Evolutionary conservation across 1,139 yeast species (phyloP), one percentile per base, ranked within the genome.

Genomic region (Zygoascus sp.): DNA sequence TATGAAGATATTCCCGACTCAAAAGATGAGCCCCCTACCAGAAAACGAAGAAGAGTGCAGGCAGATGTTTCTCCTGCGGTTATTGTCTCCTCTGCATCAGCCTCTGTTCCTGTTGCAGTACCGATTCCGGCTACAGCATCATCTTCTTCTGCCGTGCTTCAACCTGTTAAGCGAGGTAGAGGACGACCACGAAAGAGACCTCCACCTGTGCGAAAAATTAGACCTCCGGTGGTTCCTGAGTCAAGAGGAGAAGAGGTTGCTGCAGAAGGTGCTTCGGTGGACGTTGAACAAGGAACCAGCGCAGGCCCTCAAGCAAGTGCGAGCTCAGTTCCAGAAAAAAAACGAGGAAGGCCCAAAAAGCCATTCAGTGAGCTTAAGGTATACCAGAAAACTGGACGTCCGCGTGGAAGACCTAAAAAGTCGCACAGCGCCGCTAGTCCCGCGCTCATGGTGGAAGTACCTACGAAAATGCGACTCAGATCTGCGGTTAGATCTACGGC

Each of bases 341-440:
- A 35, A 20, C 35, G 45, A 21, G 45, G 45, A 19, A 16, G 45
- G 9, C 45, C 45, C 2, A 42, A 36, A 21, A 42, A 42, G 15
- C 40, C 34, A 7, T 16, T 30, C 21, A 17, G 16, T 15, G 36
- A 34, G 20, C 45, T 34, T 16, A 42, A 42, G 32, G 37, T 34
- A n/a, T 39, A 44, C 21, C 25, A 30, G 9, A 27, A 25, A 19
- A 41, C 44, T n/a, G 48, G 42, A 15, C 23, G 45, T 9, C 45
- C 45, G 2, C 48, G 45, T 30, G 48, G 48, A 16, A 34, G 48
- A 28, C 48, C 48, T 8, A 41, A 37, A 13, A 40, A 40, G 20
- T 28, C 40, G 5, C 16, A n/a, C 15, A 15, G 20, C 17, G 25
- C 40, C 6, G 40, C 9, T 19, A 16, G 32, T 20, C 35, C 19